Evolutionary conservation across 1,284 basidiomycete genomes (phyloP).

Genomic region (Jaminaea rosea): DNA sequence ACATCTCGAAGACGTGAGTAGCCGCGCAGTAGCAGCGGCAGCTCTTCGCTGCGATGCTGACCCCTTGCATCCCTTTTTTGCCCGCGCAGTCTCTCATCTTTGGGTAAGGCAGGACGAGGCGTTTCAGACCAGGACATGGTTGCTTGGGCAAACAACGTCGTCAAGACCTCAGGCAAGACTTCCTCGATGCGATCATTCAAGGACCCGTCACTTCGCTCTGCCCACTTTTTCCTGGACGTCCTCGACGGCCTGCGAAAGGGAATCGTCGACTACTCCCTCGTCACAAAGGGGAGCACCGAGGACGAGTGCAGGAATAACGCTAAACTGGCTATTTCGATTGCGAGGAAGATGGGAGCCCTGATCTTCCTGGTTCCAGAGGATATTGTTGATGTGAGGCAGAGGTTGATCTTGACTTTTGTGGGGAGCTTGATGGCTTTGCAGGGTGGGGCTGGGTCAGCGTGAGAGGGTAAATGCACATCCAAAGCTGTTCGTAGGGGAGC

Average conservation of each 20-base stretch:
- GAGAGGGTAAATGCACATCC: background rate
- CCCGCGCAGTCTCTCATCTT: constrained; percentile 66
- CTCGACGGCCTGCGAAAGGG: constrained; percentile 84
- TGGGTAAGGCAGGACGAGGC: constrained; percentile 65
- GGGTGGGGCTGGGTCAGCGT: too few relatives aligned
- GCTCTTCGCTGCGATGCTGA: too few relatives aligned
- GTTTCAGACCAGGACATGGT: constrained; percentile 89
- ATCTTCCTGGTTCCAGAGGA: constrained; percentile 96
- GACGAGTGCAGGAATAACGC: constrained; percentile 89
- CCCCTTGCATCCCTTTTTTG: too few relatives aligned
- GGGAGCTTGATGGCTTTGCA: constrained; percentile 49
- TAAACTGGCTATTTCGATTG: constrained; percentile 82
- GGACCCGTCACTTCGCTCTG: constrained; percentile 80
- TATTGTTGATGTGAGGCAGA: constrained; percentile 46
- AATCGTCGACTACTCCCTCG: constrained; percentile 82
- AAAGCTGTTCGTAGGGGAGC: too few relatives aligned
- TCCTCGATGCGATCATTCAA: constrained; percentile 78
- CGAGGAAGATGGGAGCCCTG: constrained; percentile 88
- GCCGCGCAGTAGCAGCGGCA: too few relatives aligned
- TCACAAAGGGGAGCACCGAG: constrained; percentile 63
- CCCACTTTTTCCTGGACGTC: constrained; percentile 85
- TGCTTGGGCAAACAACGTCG: constrained; percentile 87
- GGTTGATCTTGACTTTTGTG: constrained; percentile 55
- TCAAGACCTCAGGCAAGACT: constrained; percentile 63
- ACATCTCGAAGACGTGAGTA: constrained; percentile 87